These are phyloP conservation scores for Vanderwaltozyma verrucispora DNA, from an alignment of 805 yeast species.

Conservation along the genomic window DNA sequence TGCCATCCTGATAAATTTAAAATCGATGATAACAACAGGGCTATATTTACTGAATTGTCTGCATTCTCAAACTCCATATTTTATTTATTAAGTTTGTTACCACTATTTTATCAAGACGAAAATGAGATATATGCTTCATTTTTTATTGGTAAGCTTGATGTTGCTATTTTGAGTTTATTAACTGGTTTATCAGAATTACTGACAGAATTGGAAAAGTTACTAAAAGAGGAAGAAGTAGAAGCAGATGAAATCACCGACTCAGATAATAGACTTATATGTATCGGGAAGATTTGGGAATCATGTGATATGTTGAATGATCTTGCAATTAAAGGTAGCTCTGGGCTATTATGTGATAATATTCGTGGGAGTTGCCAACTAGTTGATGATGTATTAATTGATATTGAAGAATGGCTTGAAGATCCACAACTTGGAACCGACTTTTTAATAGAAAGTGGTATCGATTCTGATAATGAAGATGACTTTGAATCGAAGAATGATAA, in stretches of 20 bases:
- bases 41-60: slow-evolving; percentile 22
- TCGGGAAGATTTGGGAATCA: slow-evolving; percentile 64
- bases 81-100: slow-evolving; percentile 18
- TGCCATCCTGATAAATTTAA: slow-evolving; percentile 14
- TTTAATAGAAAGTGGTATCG: slow-evolving; percentile 19
- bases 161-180: slow-evolving; percentile 12
- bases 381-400: slow-evolving; percentile 56
- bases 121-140: slow-evolving; percentile 15
- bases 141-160: slow-evolving; percentile 14
- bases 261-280: slow-evolving; percentile 41
- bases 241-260: slow-evolving; percentile 16
- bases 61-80: slow-evolving; percentile 19
- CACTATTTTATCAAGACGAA: slow-evolving; percentile 19
- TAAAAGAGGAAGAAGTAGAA: slow-evolving; percentile 4
- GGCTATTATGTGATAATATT: slow-evolving; percentile 39
- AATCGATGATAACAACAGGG: slow-evolving; percentile 12
- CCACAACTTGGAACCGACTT: slow-evolving; percentile 41
- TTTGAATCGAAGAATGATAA: slow-evolving; percentile 24
- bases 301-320: slow-evolving; percentile 41
- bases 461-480: slow-evolving; percentile 26
- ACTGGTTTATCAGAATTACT: slow-evolving; percentile 15
- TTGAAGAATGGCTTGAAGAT: slow-evolving; percentile 57
- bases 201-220: slow-evolving; percentile 9
- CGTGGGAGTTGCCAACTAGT: slow-evolving; percentile 31
- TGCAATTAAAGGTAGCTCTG: slow-evolving; percentile 41